Evolutionary conservation across 2,329 filamentous ascomycete genomes (phyloP).

Genomic region (Epichloe elymi): DNA sequence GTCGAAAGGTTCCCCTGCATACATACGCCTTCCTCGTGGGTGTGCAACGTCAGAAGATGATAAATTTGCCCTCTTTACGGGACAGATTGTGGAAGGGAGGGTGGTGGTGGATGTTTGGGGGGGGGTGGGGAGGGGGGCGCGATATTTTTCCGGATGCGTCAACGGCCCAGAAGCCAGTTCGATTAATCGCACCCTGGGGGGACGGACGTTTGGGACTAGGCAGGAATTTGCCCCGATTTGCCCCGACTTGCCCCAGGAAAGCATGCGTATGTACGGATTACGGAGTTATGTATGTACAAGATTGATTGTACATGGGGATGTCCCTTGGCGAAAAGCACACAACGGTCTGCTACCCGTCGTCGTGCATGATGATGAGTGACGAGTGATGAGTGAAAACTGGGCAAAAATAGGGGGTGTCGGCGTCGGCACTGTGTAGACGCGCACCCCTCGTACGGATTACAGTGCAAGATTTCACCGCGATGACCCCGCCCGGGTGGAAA

Average conservation of each 20-base stretch:
- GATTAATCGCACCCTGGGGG: background rate
- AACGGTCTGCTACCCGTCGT: background rate
- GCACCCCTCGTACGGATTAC: too few relatives aligned
- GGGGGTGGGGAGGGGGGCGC: background rate
- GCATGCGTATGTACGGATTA: too few relatives aligned
- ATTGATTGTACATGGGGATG: background rate
- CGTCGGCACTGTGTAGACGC: background rate
- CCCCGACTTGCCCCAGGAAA: background rate
- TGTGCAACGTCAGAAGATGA: background rate
- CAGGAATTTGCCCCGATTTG: background rate
- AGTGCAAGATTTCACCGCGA: background rate
- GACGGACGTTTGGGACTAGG: background rate
- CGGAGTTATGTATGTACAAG: background rate
- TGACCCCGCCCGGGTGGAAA: background rate
- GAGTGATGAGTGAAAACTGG: slow-evolving; percentile 1
- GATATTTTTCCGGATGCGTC: background rate
- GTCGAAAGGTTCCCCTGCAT: background rate
- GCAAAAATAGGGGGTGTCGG: background rate
- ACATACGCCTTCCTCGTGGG: background rate
- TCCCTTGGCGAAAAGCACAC: background rate
- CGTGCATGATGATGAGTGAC: background rate
- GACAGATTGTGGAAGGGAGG: background rate
- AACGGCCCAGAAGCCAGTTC: background rate
- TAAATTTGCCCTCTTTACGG: background rate
- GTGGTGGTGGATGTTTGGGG: background rate